Percentiles rank a stretch among this genome's conserved stretches.
Conservation (phyloP, 306 rosid genomes). For the Dryas alaskensis region DNA sequence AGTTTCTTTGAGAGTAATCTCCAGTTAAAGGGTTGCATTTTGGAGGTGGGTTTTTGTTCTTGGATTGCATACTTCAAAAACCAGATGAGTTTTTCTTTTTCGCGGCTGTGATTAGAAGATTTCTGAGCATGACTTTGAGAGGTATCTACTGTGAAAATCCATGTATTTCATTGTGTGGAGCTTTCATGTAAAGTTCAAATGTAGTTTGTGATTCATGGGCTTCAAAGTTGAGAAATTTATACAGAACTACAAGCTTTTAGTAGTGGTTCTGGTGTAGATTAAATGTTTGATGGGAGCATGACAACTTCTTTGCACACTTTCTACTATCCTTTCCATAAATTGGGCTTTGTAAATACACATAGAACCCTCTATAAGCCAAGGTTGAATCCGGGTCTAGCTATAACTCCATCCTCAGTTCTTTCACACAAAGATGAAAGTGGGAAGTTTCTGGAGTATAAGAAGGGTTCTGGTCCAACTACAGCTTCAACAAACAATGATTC, state of each 20-base stretch:
- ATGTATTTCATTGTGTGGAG: not conserved
- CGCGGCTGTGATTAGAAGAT: too few species aligned
- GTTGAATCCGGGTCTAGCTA: constrained; percentile 47
- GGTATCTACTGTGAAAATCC: too few species aligned
- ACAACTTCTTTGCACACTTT: constrained; percentile 39
- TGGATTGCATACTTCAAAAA: too few species aligned
- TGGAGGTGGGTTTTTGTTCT: not conserved
- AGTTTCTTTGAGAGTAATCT: not conserved
- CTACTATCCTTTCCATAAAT: constrained; percentile 40
- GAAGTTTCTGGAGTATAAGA: constrained; percentile 37
- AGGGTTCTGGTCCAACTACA: constrained; percentile 33
- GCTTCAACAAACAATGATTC: constrained; percentile 37
- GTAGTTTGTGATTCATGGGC: not conserved
- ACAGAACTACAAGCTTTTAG: not conserved
- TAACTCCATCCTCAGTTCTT: constrained; percentile 48
- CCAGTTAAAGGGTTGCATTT: not conserved
- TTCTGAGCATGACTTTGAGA: too few species aligned
- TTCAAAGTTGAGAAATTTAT: not conserved
- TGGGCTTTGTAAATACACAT: constrained; percentile 34
- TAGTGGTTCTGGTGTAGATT: constrained; percentile 19
- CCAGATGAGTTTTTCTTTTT: too few species aligned
- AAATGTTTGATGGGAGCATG: constrained; percentile 39
- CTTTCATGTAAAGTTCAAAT: not conserved
- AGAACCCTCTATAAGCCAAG: constrained; percentile 38
- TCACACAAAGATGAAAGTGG: constrained; percentile 51